These are phyloP conservation scores for Heritiera fomes DNA, from an alignment of 345 rosid species.

Conservation along the genomic window DNA sequence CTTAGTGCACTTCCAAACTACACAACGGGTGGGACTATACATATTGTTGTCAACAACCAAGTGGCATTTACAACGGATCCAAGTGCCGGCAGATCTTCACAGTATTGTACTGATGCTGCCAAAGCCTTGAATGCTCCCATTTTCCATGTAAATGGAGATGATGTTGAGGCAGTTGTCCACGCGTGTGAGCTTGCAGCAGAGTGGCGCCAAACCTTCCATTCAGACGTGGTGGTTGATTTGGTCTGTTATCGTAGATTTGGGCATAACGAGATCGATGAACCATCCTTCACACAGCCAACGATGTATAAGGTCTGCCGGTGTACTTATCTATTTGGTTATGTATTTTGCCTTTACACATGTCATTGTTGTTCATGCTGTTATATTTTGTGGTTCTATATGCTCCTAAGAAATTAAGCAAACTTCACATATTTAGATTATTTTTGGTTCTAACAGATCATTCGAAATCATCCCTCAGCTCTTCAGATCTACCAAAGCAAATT, in stretches of 20 bases:
- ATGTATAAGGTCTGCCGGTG: slow-evolving; percentile 64
- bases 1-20: slow-evolving; percentile 88
- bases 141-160: slow-evolving; percentile 78
- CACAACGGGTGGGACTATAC: slow-evolving; percentile 77
- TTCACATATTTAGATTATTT: slow-evolving; percentile 7
- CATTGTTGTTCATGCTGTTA: slow-evolving; percentile 6
- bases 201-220: slow-evolving; percentile 87
- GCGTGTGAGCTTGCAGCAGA: slow-evolving; percentile 84
- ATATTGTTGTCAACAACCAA: slow-evolving; percentile 85
- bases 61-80: slow-evolving; percentile 92
- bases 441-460: slow-evolving; percentile 51
- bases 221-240: slow-evolving; percentile 80
- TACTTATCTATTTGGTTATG: neutral
- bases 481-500: slow-evolving; percentile 64
- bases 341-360: neutral
- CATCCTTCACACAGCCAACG: slow-evolving; percentile 80
- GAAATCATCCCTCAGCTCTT: slow-evolving; percentile 71
- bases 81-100: slow-evolving; percentile 73
- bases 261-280: slow-evolving; percentile 85
- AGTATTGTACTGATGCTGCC: slow-evolving; percentile 87
- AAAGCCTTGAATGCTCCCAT: slow-evolving; percentile 83
- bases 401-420: neutral
- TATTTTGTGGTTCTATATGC: neutral
- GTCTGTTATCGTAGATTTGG: slow-evolving; percentile 82
- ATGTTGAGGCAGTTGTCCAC: slow-evolving; percentile 77